Percentiles rank a stretch among this genome's conserved stretches.
Evolutionary conservation across 805 yeast genomes (phyloP).

Genomic region (Starmerella scarabaei): DNA sequence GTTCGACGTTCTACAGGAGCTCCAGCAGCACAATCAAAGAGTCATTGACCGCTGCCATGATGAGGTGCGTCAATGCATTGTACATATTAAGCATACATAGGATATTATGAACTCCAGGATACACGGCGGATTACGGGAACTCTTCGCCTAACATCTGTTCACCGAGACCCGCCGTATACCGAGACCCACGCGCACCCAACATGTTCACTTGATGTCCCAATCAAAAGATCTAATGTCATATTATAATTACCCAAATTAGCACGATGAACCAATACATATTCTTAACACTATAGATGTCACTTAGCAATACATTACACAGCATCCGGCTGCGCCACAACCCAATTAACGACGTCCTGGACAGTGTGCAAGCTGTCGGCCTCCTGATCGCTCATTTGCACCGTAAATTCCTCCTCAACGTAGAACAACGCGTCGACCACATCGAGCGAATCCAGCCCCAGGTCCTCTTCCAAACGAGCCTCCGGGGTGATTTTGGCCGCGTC

Average conservation of each 20-base stretch:
- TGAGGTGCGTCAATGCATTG: not conserved
- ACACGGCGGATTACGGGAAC: too few relatives aligned
- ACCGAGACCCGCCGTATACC: too few relatives aligned
- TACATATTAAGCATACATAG: slow-evolving; percentile 1
- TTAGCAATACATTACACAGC: slow-evolving; percentile 19
- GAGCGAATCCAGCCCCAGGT: slow-evolving; percentile 75
- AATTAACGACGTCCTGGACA: slow-evolving; percentile 81
- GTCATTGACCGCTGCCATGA: not conserved
- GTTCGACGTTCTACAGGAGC: slow-evolving; percentile 2
- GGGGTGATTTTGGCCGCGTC: slow-evolving; percentile 28
- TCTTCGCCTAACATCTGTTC: too few relatives aligned
- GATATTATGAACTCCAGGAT: too few relatives aligned
- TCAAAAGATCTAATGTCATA: too few relatives aligned
- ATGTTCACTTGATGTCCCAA: too few relatives aligned
- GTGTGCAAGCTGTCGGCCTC: slow-evolving; percentile 86
- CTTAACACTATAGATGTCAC: not conserved
- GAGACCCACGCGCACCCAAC: too few relatives aligned
- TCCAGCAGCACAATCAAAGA: slow-evolving; percentile 4
- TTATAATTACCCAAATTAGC: too few relatives aligned
- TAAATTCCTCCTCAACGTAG: slow-evolving; percentile 83
- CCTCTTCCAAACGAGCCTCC: slow-evolving; percentile 34
- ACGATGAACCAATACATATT: not conserved
- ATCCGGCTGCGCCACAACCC: slow-evolving; percentile 46
- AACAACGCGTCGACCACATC: slow-evolving; percentile 92
- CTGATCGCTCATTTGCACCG: slow-evolving; percentile 34